phyloP scores from a whole-genome alignment of 176 grass and related monocot genomes.

The Musa itinerans region DNA sequence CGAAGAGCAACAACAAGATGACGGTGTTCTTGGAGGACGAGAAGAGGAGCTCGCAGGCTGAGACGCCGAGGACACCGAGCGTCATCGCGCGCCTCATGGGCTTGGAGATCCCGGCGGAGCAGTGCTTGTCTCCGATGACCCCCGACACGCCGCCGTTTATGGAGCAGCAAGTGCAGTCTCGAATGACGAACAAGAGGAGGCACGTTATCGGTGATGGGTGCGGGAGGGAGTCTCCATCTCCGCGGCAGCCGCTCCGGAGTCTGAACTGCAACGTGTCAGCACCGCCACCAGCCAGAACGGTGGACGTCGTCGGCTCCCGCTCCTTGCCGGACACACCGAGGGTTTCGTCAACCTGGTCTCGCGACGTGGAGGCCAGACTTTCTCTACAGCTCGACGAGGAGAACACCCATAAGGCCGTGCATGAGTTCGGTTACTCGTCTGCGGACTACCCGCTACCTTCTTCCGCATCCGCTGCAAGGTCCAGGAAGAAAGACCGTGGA shows the following conservation, averaged over 20 bases:
- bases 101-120: neutral
- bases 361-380: constrained; percentile 36
- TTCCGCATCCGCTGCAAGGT: constrained; percentile 32
- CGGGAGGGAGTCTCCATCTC: constrained; percentile 12
- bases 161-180: constrained; percentile 22
- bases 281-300: neutral
- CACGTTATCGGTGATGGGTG: constrained; percentile 23
- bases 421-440: constrained; percentile 6
- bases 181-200: constrained; percentile 14
- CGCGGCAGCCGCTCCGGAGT: constrained; percentile 46
- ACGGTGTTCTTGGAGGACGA: neutral
- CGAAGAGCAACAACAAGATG: neutral
- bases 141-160: constrained; percentile 38
- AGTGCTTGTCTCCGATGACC: neutral
- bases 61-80: neutral
- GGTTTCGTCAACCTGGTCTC: constrained; percentile 31
- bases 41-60: neutral
- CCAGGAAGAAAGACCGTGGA: constrained; percentile 11
- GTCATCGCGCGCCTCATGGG: neutral
- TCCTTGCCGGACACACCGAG: constrained; percentile 73
- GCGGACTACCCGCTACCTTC: constrained; percentile 41
- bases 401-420: neutral
- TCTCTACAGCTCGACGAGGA: constrained; percentile 59
- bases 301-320: constrained; percentile 5
- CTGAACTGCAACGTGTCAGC: constrained; percentile 38